A percentile compares a stretch with the other conserved stretches of the same genome.
phyloP scores from a whole-genome alignment of 306 rosid genomes.

The Rosa lucieae region DNA sequence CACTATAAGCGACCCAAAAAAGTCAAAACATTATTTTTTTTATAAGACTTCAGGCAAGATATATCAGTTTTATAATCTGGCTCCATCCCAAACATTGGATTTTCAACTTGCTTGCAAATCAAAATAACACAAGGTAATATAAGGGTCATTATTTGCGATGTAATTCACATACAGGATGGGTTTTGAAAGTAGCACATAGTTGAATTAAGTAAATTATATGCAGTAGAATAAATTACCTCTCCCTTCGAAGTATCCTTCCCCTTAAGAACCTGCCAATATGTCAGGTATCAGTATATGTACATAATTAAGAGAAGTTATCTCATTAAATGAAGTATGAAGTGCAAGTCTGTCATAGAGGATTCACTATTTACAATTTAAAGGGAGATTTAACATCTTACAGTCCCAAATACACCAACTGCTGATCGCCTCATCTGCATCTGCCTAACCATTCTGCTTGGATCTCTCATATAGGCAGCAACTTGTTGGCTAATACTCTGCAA shows the following conservation, averaged over 20 bases:
- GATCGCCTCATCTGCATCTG: slow-evolving; percentile 80
- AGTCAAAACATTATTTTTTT: neutral
- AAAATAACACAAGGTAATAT: neutral
- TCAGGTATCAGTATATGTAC: slow-evolving; percentile 23
- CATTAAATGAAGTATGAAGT: neutral
- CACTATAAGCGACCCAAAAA: neutral
- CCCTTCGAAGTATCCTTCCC: slow-evolving; percentile 25
- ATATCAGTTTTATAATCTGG: neutral
- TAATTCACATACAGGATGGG: neutral
- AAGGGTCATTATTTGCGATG: neutral
- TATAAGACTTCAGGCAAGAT: neutral
- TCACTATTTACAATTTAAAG: neutral
- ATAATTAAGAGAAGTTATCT: neutral
- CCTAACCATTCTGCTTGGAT: slow-evolving; percentile 85
- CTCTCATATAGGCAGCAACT: slow-evolving; percentile 86
- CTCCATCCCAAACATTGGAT: neutral
- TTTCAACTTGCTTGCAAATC: neutral
- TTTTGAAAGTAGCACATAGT: neutral
- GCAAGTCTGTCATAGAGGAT: neutral
- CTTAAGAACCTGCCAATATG: slow-evolving; percentile 47
- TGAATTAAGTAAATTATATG: slow-evolving; percentile 13
- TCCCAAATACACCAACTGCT: slow-evolving; percentile 55
- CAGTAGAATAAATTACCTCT: slow-evolving; percentile 38
- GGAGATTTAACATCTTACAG: slow-evolving; percentile 43
- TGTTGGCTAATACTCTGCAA: slow-evolving; percentile 77